Base-by-base conservation (phyloP, 352 stramenopile genomes). In the Pilasporangium apinafurcum region DNA sequence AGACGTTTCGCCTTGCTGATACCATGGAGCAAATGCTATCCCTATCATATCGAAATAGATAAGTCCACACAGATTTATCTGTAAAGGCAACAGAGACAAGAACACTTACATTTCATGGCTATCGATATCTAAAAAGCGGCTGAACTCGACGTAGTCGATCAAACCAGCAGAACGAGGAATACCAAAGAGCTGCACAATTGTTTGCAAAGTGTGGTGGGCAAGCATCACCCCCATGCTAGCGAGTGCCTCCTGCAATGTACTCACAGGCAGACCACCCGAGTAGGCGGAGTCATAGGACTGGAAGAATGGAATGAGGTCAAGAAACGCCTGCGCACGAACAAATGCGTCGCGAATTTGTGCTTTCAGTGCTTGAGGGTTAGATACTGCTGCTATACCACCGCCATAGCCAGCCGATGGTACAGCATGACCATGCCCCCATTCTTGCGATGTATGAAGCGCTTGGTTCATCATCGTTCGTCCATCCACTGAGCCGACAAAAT, bases 131-230 rank as follows among this genome's bases (percentile, higher is more conserved):
- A 86, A 43, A 37, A 80, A 83, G 8, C 44, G 54, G 18, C 53
- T 56, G 18, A 86, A 46, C 3, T 59, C 57, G 6, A 60, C 25
- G 39, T 86, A 86, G 48, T 86, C 66, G n/a, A 84, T 46, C n/a
- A 78, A 26, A 1, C 53, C 56, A n/a, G n/a, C n/a, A 1, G 56
- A 61, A 1, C 53, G 53, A 14, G 53, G 54, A 5, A 63, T 53
- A 6, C 48, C 56, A 29, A 83, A 86, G 8, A 73, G 44, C 48
- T 79, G 63, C 14, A 49, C 45, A 22, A 83, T 64, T 10, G 24
- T 47, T 27, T 76, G 53, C 2, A 78, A 27, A 0, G 65, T n/a
- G 8, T 59, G 42, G 17, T 52, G 46, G 6, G 58, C 26, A 10
- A 86, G 32, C 5, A 65, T 54, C 1, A 86, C 58, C 2, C 74